phyloP scores from a whole-genome alignment of 2,329 filamentous ascomycete genomes.

The Beauveria sp. region DNA sequence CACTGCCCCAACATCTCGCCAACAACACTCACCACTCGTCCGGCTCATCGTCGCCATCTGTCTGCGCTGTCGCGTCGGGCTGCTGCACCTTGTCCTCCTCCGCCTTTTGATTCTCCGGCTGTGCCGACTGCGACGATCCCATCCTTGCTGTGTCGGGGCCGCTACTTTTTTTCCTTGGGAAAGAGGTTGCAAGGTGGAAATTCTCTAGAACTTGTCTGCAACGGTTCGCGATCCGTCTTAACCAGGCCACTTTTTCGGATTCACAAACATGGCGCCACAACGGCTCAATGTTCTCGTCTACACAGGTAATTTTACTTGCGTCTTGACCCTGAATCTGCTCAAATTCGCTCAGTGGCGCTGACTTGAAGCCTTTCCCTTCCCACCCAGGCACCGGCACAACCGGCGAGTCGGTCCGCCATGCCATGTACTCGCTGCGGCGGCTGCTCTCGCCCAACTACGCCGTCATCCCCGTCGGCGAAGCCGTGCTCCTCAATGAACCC shows the following conservation, averaged over 20 bases:
- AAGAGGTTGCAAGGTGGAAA: constrained; percentile 11
- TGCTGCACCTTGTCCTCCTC: constrained; percentile 31
- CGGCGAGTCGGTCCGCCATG: constrained; percentile 81
- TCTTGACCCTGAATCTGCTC: background rate
- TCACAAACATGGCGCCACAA: constrained; percentile 49
- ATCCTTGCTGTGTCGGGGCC: background rate
- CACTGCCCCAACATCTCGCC: background rate
- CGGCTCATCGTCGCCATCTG: constrained; percentile 72
- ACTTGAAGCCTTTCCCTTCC: background rate
- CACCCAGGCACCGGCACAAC: constrained; percentile 71
- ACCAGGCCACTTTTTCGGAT: constrained; percentile 5
- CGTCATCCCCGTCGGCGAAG: constrained; percentile 74
- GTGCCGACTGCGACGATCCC: constrained; percentile 2
- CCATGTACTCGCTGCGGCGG: constrained; percentile 75
- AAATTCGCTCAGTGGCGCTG: background rate
- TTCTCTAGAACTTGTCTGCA: constrained; percentile 4
- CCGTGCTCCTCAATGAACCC: constrained; percentile 79
- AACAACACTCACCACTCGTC: constrained; percentile 73
- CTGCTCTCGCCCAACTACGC: constrained; percentile 88
- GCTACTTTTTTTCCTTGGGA: background rate
- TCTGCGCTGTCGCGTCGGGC: constrained; percentile 27
- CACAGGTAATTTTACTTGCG: constrained; percentile 52
- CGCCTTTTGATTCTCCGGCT: background rate
- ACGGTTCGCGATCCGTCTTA: constrained; percentile 1
- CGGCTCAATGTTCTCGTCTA: constrained; percentile 91